These are phyloP conservation scores for Tricholoma saponaceum DNA, from an alignment of 768 basidiomycete genomes.

Conservation along the genomic window DNA sequence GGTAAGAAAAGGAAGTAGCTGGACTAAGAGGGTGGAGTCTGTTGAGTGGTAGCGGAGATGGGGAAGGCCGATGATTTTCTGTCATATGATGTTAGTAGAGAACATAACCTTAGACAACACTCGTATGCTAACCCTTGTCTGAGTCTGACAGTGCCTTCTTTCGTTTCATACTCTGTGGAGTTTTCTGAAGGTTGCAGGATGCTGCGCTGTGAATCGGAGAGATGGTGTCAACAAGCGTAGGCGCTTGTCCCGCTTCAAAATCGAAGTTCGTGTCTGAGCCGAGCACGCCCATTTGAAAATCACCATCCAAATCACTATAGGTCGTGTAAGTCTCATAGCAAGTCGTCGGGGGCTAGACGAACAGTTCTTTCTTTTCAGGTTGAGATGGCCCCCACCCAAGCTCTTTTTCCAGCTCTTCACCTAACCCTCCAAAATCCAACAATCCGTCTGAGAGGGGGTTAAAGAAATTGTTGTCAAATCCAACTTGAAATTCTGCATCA, in stretches of 20 bases:
- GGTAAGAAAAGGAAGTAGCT: constrained; percentile 34
- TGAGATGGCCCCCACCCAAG: constrained; percentile 61
- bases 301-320: neutral
- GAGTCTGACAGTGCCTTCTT: constrained; percentile 6
- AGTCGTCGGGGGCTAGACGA: neutral
- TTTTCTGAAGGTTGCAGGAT: neutral
- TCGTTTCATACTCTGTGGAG: constrained; percentile 5
- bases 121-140: constrained; percentile 13
- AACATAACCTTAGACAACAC: neutral
- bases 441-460: constrained; percentile 46
- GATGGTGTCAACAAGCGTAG: neutral
- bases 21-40: constrained; percentile 20
- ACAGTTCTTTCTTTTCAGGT: constrained; percentile 1
- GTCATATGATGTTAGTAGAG: neutral
- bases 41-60: neutral
- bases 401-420: constrained; percentile 72
- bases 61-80: neutral
- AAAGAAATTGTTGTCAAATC: constrained; percentile 46
- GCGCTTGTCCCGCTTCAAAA: constrained; percentile 14
- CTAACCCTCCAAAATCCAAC: constrained; percentile 55
- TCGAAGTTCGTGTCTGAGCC: constrained; percentile 23
- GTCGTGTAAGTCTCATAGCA: neutral
- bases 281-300: neutral
- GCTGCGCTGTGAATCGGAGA: neutral
- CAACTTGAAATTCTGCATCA: constrained; percentile 34